Conservation (phyloP, 805 yeast species). For the Myxozyma sirexii region DNA sequence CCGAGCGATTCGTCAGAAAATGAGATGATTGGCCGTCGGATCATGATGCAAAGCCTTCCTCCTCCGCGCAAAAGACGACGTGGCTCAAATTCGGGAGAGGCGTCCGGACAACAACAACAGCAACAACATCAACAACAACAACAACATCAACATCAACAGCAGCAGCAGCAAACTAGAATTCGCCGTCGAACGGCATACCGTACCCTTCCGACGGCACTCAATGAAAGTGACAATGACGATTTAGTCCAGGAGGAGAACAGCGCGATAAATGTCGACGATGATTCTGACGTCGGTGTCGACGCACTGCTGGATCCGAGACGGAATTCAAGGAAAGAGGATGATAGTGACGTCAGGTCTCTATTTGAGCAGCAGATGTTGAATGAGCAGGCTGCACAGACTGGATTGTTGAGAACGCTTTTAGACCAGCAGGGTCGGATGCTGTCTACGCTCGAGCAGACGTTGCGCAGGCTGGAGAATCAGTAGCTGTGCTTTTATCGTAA, state of each 20-base stretch:
- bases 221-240: slow-evolving; percentile 5
- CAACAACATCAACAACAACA: slow-evolving; percentile 1
- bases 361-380: slow-evolving; percentile 27
- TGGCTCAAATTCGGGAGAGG: neutral
- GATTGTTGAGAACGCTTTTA: slow-evolving; percentile 19
- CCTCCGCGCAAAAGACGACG: neutral
- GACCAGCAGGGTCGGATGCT: slow-evolving; percentile 29
- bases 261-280: slow-evolving; percentile 1
- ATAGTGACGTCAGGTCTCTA: neutral
- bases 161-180: neutral
- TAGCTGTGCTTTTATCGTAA: neutral
- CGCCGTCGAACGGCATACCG: neutral
- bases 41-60: neutral
- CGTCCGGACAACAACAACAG: neutral
- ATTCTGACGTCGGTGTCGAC: neutral
- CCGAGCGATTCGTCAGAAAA: slow-evolving; percentile 15
- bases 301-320: neutral
- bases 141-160: neutral
- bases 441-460: slow-evolving; percentile 26
- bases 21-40: neutral
- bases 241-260: slow-evolving; percentile 1
- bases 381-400: slow-evolving; percentile 30
- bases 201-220: neutral
- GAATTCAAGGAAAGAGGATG: neutral
- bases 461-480: slow-evolving; percentile 11